phyloP scores from a whole-genome alignment of 352 stramenopile species.

The Globisporangium parvum region DNA sequence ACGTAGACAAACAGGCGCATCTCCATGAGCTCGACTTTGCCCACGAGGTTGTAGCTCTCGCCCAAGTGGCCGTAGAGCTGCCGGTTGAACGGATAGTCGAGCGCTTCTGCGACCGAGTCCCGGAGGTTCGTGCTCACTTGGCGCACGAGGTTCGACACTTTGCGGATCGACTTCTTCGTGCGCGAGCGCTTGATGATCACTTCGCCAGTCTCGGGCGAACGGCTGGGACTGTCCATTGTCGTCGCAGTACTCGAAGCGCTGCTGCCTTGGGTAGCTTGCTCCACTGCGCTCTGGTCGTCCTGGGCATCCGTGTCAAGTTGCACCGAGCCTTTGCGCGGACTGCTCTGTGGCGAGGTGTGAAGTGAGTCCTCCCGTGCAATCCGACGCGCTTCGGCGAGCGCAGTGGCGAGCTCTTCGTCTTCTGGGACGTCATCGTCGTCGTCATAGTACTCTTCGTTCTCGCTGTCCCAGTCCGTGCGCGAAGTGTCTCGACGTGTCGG shows the following conservation, averaged over 20 bases:
- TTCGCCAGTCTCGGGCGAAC: slow-evolving; percentile 17
- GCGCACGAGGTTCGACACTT: slow-evolving; percentile 52
- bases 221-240: slow-evolving; percentile 7
- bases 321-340: neutral
- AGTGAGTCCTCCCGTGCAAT: neutral
- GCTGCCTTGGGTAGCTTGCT: neutral
- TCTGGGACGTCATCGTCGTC: slow-evolving; percentile 31
- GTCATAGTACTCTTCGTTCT: slow-evolving; percentile 18
- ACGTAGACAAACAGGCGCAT: slow-evolving; percentile 77
- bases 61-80: slow-evolving; percentile 60
- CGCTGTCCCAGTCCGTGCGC: slow-evolving; percentile 13
- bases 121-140: slow-evolving; percentile 64
- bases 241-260: neutral
- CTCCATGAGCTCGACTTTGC: slow-evolving; percentile 77
- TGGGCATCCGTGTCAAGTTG: neutral
- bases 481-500: neutral
- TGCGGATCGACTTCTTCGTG: slow-evolving; percentile 64
- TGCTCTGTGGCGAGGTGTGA: neutral
- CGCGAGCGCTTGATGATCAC: slow-evolving; percentile 61
- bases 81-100: slow-evolving; percentile 65
- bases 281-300: neutral
- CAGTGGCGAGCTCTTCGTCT: slow-evolving; percentile 19
- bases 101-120: slow-evolving; percentile 43
- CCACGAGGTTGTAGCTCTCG: slow-evolving; percentile 46
- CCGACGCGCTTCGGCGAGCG: slow-evolving; percentile 2